phyloP scores from a whole-genome alignment of 257 asterid species.

The Schizonepeta tenuifolia region DNA sequence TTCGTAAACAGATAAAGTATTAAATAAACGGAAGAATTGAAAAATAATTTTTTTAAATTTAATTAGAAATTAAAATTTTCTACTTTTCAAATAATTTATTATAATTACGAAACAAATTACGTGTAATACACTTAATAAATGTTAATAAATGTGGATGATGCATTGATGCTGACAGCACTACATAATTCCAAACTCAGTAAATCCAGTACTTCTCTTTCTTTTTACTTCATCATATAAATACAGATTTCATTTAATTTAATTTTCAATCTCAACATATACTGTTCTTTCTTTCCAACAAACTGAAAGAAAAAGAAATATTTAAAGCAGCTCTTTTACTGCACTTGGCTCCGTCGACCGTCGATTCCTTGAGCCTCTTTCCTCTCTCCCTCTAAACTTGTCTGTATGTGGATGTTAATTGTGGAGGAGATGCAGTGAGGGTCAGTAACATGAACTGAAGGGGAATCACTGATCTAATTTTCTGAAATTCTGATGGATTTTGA shows the following conservation, averaged over 20 bases:
- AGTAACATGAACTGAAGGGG: background rate
- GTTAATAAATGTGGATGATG: background rate
- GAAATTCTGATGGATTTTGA: conserved; percentile 50
- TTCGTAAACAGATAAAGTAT: no score
- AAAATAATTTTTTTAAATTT: no score
- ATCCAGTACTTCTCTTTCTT: background rate
- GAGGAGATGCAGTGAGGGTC: conserved; percentile 37
- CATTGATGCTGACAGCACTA: background rate
- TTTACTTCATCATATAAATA: background rate
- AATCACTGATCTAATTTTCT: conserved; percentile 19
- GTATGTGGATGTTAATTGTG: background rate
- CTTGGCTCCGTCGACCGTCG: conserved; percentile 10
- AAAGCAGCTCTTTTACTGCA: background rate
- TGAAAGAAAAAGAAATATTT: background rate
- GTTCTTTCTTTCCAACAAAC: conserved; percentile 3
- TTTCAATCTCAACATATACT: background rate
- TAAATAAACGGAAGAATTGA: no score
- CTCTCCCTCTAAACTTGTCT: conserved; percentile 27
- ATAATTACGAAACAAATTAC: no score
- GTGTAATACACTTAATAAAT: no score
- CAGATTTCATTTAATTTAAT: background rate
- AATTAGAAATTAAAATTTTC: no score
- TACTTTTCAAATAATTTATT: no score
- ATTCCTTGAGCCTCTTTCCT: background rate
- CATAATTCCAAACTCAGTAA: conserved; percentile 10